These are phyloP conservation scores for Xylaria sp. DNA, from an alignment of 2,329 filamentous ascomycete genomes.

Conservation along the genomic window DNA sequence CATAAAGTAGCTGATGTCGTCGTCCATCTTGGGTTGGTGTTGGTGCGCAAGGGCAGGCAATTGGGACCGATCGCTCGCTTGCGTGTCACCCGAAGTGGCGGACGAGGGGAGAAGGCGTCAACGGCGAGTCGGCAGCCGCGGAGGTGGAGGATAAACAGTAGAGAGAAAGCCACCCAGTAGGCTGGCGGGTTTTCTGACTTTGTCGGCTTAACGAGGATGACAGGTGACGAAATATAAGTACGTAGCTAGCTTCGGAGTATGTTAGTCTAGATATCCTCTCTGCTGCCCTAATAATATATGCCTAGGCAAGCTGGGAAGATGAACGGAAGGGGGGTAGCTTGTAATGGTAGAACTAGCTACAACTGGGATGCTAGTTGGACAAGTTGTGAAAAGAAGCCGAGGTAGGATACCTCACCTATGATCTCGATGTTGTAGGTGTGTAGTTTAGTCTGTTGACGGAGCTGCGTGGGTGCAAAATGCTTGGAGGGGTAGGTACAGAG, in stretches of 20 bases:
- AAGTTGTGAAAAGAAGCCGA: constrained; percentile 8
- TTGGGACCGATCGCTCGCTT: not conserved
- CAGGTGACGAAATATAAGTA: not conserved
- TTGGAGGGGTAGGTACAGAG: constrained; percentile 26
- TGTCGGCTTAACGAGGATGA: not conserved
- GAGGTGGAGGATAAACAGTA: not conserved
- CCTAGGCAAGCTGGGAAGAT: not conserved
- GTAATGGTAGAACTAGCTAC: constrained; percentile 1
- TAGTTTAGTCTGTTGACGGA: not conserved
- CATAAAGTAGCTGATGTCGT: constrained; percentile 80
- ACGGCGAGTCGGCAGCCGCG: not conserved
- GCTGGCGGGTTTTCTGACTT: not conserved
- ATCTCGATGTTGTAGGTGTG: not conserved
- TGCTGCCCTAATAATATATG: not conserved
- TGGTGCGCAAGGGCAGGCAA: not conserved
- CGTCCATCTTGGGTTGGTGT: constrained; percentile 66
- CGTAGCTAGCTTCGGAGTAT: no score
- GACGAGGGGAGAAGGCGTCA: constrained; percentile 2
- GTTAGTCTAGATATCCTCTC: no score
- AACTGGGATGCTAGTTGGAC: constrained; percentile 2
- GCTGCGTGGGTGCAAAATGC: constrained; percentile 2
- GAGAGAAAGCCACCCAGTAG: not conserved
- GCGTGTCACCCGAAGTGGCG: constrained; percentile 5
- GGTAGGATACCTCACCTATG: not conserved
- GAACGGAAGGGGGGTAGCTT: not conserved